Evolutionary conservation across 371 early-diverging fungal species (phyloP), one percentile per base, ranked within the genome.

Genomic region (Mortierella sp.): DNA sequence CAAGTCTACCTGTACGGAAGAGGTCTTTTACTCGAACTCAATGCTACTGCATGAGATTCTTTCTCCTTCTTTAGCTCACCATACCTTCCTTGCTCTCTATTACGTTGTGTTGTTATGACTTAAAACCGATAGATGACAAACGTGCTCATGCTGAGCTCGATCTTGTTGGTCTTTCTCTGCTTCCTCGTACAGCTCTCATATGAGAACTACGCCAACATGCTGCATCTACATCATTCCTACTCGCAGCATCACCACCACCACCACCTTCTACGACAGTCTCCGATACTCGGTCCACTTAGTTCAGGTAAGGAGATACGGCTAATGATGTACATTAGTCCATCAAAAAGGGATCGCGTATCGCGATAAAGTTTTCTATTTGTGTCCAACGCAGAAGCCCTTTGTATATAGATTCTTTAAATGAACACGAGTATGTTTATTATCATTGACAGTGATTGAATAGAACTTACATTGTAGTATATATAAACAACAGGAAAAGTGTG

Each of bases 131-230:
- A 77, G 77, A 72, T 77, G 77, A 66, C 69, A 55, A 77, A 77
- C 57, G 73, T 77, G 65, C 77, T 77, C 57, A 59, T 77, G 65
- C 33, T 77, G 53, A 77, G 77, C 66, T 77, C 77, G 55, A 68
- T 72, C 60, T 61, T 77, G 53, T 53, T 77, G 61, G 69, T 77
- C 32, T 77, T 77, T 47, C 73, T 77, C 11, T 77, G 77, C 63
- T 77, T 72, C 53, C 69, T 77, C 16, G 77, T 77, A 8, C 77
- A 77, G 45, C 57, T 77, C 21, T 77, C 77, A 28, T 77, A 77
- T 57, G 77, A 77, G 63, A 77, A 77, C 69, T 77, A 72, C 38
- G 68, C 77, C 68, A 72, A 65, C 22, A 77, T 77, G 52, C 63
- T 77, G 36, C 69, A 72, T 41, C 65, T 72, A 5, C 77, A 72